Evolutionary conservation across 2,329 filamentous ascomycete species (phyloP), one percentile per base, ranked within the genome.

Genomic region (Verticillium isaacii): DNA sequence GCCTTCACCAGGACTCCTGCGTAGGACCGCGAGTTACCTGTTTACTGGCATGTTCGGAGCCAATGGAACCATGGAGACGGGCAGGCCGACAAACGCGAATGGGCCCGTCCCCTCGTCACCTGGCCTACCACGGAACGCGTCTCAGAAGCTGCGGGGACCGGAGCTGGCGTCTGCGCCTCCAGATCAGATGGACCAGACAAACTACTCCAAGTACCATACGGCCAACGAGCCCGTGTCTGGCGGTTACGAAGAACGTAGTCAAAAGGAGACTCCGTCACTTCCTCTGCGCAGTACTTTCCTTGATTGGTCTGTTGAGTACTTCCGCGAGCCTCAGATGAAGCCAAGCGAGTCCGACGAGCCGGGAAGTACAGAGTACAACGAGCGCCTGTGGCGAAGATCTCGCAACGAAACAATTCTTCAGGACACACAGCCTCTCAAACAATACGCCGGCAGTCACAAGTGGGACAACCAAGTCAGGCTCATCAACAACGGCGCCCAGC

Each of bases 321-420:
- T 98, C 82, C 91, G 93, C 34, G 93, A 98, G 74, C 95, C 95
- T 36, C 95, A 99, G 75, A 98, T 99, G 95, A 96, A 95, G 72
- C 89, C 92, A 3, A 93, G 91, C 62, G 95, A 99, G 73, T 91
- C 93, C 29, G 95, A 99, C 69, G 95, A 99, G 72, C 95, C 95
- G 15, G 95, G 95, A 37, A 97, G 93, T 70, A 91, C 91, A 17
- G 93, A 98, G 74, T 99, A 98, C 76, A 99, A 99, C 69, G 90
- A 95, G 72, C 88, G 95, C 17, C 80, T 99, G 2, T 99, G 95
- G 95, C 85, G 94, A 65, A 85, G 95, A 64, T 90, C 93, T 61
- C 89, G 95, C 54, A 99, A 99, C 70, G 95, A 99, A 74, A 89
- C 85, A 63, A 97, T 97, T 66, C 89, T 99, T 65, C 85, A 90